These are phyloP conservation scores for Camelina laxa DNA, from an alignment of 345 rosid genomes.

Conservation along the genomic window DNA sequence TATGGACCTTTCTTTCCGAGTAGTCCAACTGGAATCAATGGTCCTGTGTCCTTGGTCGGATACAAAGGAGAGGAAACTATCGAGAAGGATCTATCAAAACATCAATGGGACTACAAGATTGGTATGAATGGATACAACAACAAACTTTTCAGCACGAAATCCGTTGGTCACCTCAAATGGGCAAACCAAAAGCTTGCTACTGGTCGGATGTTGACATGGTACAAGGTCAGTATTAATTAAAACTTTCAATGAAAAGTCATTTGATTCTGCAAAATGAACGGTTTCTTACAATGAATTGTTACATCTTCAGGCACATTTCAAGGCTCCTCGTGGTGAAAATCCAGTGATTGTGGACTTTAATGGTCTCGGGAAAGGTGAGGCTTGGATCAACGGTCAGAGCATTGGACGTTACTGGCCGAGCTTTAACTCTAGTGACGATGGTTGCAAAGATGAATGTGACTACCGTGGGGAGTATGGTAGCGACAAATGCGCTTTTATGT, in stretches of 20 bases:
- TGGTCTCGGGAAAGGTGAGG: slow-evolving; percentile 74
- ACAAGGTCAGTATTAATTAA: slow-evolving; percentile 53
- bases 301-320: slow-evolving; percentile 52
- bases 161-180: slow-evolving; percentile 37
- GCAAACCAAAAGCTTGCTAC: slow-evolving; percentile 40
- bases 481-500: slow-evolving; percentile 49
- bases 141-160: slow-evolving; percentile 28
- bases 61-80: slow-evolving; percentile 41
- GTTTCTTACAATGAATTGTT: slow-evolving; percentile 14
- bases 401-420: slow-evolving; percentile 78
- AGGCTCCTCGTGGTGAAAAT: slow-evolving; percentile 59
- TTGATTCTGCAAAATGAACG: neutral
- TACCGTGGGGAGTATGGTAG: slow-evolving; percentile 51
- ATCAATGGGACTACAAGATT: slow-evolving; percentile 60
- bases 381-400: slow-evolving; percentile 76
- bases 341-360: slow-evolving; percentile 71
- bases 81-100: slow-evolving; percentile 43
- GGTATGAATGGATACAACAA: slow-evolving; percentile 55
- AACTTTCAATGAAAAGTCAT: neutral
- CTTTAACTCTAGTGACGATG: slow-evolving; percentile 40
- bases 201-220: slow-evolving; percentile 56
- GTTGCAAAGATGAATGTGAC: slow-evolving; percentile 54
- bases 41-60: slow-evolving; percentile 44
- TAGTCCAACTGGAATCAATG: slow-evolving; percentile 43
- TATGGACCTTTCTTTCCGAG: slow-evolving; percentile 43